Evolutionary conservation across 768 basidiomycete species (phyloP).

Genomic region (Hericium erinaceus): DNA sequence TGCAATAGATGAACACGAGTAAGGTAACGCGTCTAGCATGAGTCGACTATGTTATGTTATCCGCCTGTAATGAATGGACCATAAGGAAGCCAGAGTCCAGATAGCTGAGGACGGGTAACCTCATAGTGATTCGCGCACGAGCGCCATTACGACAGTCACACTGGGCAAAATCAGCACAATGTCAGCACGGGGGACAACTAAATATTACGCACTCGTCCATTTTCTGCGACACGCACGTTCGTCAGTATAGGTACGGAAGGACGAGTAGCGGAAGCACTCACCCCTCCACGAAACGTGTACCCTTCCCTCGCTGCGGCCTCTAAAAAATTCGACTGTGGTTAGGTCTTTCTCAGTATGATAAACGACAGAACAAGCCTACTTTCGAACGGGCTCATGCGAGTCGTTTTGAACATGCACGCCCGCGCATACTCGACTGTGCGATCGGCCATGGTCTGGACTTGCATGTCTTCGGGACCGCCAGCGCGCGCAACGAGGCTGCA

Average conservation of each 20-base stretch:
- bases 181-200: slow-evolving; percentile 1
- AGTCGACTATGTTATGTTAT: not conserved
- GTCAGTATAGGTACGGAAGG: not conserved
- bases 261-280: slow-evolving; percentile 31
- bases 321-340: slow-evolving; percentile 18
- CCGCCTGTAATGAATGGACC: too few species aligned
- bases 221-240: slow-evolving; percentile 41
- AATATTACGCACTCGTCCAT: slow-evolving; percentile 61
- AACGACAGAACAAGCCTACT: slow-evolving; percentile 30
- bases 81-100: too few species aligned
- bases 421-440: slow-evolving; percentile 61
- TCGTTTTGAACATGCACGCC: slow-evolving; percentile 59
- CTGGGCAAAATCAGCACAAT: slow-evolving; percentile 25
- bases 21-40: not conserved
- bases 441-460: slow-evolving; percentile 66
- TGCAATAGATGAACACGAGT: not conserved
- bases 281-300: slow-evolving; percentile 61
- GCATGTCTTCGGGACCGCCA: slow-evolving; percentile 38
- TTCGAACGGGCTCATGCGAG: slow-evolving; percentile 66
- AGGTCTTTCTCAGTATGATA: not conserved
- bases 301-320: slow-evolving; percentile 59
- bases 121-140: slow-evolving; percentile 56
- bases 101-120: too few species aligned
- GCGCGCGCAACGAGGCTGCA: slow-evolving; percentile 47
- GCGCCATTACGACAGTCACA: slow-evolving; percentile 60